Base-by-base conservation (phyloP, 2,329 filamentous ascomycete genomes). In the Penicillium sp. region DNA sequence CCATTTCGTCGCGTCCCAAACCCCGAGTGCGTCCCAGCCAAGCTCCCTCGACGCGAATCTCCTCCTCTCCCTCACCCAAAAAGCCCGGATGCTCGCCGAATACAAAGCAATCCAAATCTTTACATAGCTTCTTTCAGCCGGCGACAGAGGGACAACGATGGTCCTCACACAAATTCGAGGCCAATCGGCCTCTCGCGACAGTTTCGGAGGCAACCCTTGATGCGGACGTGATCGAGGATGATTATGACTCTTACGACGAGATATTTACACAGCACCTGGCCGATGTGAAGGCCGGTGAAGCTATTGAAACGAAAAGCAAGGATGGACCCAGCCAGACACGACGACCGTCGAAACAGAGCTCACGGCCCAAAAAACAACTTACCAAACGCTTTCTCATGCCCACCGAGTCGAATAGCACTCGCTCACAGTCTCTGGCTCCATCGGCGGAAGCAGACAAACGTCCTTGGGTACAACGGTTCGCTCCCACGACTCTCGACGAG, bases 401-500 rank as follows among this genome's bases (percentile, higher is more conserved):
- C 9, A 13, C 48, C 1, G 46, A 44, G 14, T 18, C 44, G 28
- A 16, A 36, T 1, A 28, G 43, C 5, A 6, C 27, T 13, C 5
- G n/a, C 31, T 35, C 36, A 44, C 36, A 24, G 2, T 57, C 64
- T 18, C 64, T 60, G 11, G 7, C 35, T 8, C 46, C 35, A 13
- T 13, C 43, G 25, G 9, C 39, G 10, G 36, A 57, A 25, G 20
- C 27, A 31, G 86, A 90, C 58, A 72, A 78, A 44, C 81, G 87
- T 46, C 91, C 92, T 3, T 97, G 92, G 92, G 88, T 88, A 14
- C 92, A 96, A 61, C 84, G 86, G 60, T 97, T 90, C 70, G 86
- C 83, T 2, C 92, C 92, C 0, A 64, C 70, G 2, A 87, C 82
- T 60, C 70, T 96, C 11, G 85, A 91, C 14, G 92, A 97, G 73